Evolutionary conservation across 768 basidiomycete genomes (phyloP), one percentile per base, ranked within the genome.

Genomic region (Psilocybe subaeruginosa): DNA sequence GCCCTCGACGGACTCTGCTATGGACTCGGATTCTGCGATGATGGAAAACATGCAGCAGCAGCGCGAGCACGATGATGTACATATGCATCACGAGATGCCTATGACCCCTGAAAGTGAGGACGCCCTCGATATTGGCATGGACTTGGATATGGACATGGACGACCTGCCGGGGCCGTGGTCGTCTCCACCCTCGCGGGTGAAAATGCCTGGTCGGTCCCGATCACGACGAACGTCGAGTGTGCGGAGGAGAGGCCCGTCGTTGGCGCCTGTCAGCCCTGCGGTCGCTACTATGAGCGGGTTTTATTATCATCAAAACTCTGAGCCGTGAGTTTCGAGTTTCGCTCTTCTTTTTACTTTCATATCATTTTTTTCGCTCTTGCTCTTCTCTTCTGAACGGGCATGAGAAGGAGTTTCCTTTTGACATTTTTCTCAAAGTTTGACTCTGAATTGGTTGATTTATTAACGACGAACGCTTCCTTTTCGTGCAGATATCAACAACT

Each of bases 251-350:
- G 81, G 83, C 14, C 74, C 83, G 14, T 82, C 84, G 3, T 67
- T 80, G n/a, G 77, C 80, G 39, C 81, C 83, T 48, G 75, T 78
- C 58, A 72, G 78, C 49, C 77, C 81, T 4, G 79, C 85, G 6
- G 79, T 84, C 52, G 92, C 91, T 4, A 87, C 86, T 29, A 93
- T 93, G 91, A 90, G 85, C 64, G 92, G 95, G 39, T 96, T 93
- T 77, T 97, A 96, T 75, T 96, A 92, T 77, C 93, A 95, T 74
- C 89, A 90, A 80, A 91, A 94, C 72, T 95, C 92, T 58, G 92
- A 93, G 70, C 93, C 93, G 93, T 95, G 70, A 78, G 91, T 86
- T 19, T 23, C 23, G 23, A 2, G 23, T 23, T 23, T 23, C 23
- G 23, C 23, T 23, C 23, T 23, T 23, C 23, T 23, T 23, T 23